A percentile compares a stretch with the other conserved stretches of the same genome.
Evolutionary conservation across 140 eudicot genomes (phyloP).

Genomic region (Stevia rebaudiana): DNA sequence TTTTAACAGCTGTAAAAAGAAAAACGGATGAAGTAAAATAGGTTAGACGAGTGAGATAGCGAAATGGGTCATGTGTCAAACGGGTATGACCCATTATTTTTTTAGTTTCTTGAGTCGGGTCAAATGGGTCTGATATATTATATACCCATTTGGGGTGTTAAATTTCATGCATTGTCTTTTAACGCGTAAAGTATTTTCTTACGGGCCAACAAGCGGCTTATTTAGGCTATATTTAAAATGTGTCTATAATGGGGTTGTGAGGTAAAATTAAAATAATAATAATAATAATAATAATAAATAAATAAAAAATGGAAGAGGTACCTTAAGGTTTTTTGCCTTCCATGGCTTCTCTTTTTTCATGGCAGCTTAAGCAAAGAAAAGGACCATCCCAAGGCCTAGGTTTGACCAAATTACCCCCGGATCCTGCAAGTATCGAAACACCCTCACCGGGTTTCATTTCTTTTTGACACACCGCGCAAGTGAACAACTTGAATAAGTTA

Average conservation of each 20-base stretch:
- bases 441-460: constrained; percentile 93
- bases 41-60: not conserved
- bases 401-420: constrained; percentile 36
- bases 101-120: not conserved
- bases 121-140: not conserved
- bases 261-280: not conserved
- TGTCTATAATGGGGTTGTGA: not conserved
- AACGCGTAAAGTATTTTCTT: not conserved
- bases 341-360: constrained; percentile 91
- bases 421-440: constrained; percentile 62
- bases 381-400: constrained; percentile 97
- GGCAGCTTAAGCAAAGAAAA: constrained; percentile 81
- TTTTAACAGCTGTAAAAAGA: constrained; percentile 21
- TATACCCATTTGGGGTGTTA: not conserved
- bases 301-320: constrained; percentile 1
- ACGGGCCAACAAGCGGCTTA: constrained; percentile 2
- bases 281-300: too few species aligned
- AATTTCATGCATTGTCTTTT: not conserved
- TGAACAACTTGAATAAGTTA: constrained; percentile 79
- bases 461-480: constrained; percentile 80
- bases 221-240: not conserved
- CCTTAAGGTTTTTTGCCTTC: constrained; percentile 83
- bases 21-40: not conserved
- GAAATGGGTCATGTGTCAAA: not conserved
- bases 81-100: not conserved